Percentiles rank a stretch among this genome's conserved stretches.
These are phyloP conservation scores for Inosperma sp. DNA, from an alignment of 768 basidiomycete species.

Conservation along the genomic window DNA sequence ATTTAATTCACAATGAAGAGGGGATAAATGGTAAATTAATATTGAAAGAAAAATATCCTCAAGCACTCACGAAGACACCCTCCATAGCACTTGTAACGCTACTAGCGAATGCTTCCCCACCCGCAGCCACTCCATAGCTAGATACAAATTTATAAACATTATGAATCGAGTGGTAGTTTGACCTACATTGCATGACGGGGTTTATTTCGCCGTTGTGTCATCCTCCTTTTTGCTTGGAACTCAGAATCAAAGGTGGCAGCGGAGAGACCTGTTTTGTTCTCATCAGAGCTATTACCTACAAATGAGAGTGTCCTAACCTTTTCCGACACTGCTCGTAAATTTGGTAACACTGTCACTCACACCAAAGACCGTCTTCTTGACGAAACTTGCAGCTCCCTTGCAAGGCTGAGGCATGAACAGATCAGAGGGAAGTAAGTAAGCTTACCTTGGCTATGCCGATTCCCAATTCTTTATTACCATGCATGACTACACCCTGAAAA, in stretches of 20 bases:
- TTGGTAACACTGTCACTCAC: conserved; percentile 96
- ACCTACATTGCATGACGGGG: conserved; percentile 92
- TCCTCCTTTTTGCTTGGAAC: conserved; percentile 83
- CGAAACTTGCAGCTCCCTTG: conserved; percentile 96
- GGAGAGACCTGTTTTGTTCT: conserved; percentile 62
- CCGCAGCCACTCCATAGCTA: conserved; percentile 94
- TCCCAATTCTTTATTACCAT: conserved; percentile 91
- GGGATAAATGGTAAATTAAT: background rate
- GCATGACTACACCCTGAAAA: conserved; percentile 93
- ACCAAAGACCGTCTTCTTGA: conserved; percentile 98
- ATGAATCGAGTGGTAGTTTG: background rate
- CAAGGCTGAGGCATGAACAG: background rate
- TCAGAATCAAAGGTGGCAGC: conserved; percentile 96
- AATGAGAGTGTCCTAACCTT: conserved; percentile 48
- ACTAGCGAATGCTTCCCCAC: conserved; percentile 89
- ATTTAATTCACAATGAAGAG: too few relatives aligned
- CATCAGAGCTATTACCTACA: background rate
- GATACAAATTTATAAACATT: background rate
- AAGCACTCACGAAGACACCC: conserved; percentile 69
- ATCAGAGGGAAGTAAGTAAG: background rate
- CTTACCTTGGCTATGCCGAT: conserved; percentile 88
- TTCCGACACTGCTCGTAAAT: conserved; percentile 94
- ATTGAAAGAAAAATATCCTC: background rate
- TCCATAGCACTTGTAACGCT: conserved; percentile 96
- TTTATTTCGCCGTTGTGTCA: conserved; percentile 88